Percentiles rank a stretch among this genome's conserved stretches.
Conservation (phyloP, 257 asterid species). For the Solanum sitiens region DNA sequence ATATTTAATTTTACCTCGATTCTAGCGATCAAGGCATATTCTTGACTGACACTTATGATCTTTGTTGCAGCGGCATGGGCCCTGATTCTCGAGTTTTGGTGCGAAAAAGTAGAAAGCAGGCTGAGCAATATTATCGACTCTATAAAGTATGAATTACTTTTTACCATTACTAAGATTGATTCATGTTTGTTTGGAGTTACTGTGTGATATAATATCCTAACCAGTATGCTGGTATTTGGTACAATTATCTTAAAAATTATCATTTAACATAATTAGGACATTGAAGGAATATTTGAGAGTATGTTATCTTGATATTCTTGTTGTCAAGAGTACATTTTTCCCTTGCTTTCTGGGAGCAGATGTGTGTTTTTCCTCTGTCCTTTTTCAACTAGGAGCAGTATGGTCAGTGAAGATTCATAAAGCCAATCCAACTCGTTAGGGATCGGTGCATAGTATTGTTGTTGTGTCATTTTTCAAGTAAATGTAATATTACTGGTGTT, state of each 20-base stretch:
- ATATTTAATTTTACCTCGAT: background rate
- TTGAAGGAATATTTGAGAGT: background rate
- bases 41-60: background rate
- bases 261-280: background rate
- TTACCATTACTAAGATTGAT: background rate
- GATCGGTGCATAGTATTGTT: background rate
- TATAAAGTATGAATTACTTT: conserved; percentile 55
- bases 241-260: background rate
- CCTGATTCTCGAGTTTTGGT: conserved; percentile 98
- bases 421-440: background rate
- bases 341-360: background rate
- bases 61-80: conserved; percentile 92
- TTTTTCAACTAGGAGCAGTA: background rate
- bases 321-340: background rate
- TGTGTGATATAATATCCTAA: background rate
- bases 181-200: background rate
- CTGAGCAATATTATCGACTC: conserved; percentile 88
- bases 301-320: background rate
- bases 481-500: background rate
- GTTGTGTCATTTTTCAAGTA: background rate
- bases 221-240: background rate
- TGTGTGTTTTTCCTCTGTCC: background rate
- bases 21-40: background rate
- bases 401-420: background rate
- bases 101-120: conserved; percentile 96